Percentiles rank a stretch among this genome's conserved stretches.
These are phyloP conservation scores for Pulveroboletus sp. DNA, from an alignment of 768 basidiomycete genomes.

Conservation along the genomic window DNA sequence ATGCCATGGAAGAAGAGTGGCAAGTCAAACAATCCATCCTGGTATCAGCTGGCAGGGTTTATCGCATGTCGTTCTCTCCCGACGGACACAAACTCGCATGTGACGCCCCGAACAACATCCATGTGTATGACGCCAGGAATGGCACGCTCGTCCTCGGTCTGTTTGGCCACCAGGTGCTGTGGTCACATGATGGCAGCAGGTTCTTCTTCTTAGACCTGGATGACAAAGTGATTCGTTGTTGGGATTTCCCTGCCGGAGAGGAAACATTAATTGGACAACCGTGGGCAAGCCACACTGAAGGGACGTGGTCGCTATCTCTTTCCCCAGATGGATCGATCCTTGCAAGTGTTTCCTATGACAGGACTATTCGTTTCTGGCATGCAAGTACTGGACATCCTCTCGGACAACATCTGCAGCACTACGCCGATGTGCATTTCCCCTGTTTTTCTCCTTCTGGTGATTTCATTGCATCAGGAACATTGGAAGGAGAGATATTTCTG, in stretches of 20 bases:
- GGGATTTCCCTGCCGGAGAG: background rate
- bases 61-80: conserved; percentile 1
- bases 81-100: conserved; percentile 1
- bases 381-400: background rate
- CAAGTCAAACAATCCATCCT: too few species aligned
- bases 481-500: background rate
- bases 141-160: background rate
- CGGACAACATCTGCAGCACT: background rate
- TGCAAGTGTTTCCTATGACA: conserved; percentile 8
- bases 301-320: background rate
- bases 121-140: background rate
- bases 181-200: background rate
- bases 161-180: background rate
- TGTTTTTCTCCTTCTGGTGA: conserved; percentile 2
- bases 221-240: background rate
- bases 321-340: background rate
- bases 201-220: background rate
- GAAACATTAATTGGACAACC: conserved; percentile 1
- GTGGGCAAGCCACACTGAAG: background rate
- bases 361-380: conserved; percentile 10
- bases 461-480: background rate
- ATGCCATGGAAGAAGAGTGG: too few species aligned
- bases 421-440: background rate
- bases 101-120: background rate
- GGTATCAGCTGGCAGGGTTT: background rate